Conservation (phyloP, 2,329 filamentous ascomycete species). For the Talaromyces sp. region DNA sequence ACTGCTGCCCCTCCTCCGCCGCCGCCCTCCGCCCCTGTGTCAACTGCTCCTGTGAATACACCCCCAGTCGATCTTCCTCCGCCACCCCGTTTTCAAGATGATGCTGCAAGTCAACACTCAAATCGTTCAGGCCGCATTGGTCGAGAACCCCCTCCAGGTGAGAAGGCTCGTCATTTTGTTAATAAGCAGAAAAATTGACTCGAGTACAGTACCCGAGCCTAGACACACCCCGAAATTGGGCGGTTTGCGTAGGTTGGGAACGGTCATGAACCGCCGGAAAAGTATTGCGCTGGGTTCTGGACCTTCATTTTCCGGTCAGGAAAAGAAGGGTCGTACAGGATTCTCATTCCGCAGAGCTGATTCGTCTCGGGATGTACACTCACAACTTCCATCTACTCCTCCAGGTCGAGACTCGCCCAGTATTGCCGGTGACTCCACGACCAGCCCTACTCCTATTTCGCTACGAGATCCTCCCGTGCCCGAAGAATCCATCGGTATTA, state of each 20-base stretch:
- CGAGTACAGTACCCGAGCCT: slow-evolving; percentile 27
- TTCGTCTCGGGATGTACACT: slow-evolving; percentile 31
- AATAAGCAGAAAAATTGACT: slow-evolving; percentile 3
- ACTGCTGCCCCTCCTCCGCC: slow-evolving; percentile 12
- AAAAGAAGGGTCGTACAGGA: slow-evolving; percentile 38
- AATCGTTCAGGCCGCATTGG: slow-evolving; percentile 37
- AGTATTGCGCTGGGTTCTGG: slow-evolving; percentile 33
- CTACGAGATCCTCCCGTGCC: slow-evolving; percentile 17
- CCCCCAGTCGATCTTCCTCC: slow-evolving; percentile 28
- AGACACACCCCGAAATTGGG: slow-evolving; percentile 35
- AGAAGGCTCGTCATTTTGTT: background rate
- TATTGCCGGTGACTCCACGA: slow-evolving; percentile 13
- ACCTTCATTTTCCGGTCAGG: slow-evolving; percentile 21
- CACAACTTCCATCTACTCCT: slow-evolving; percentile 25
- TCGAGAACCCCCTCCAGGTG: slow-evolving; percentile 29
- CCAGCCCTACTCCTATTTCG: slow-evolving; percentile 2
- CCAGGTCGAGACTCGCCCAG: slow-evolving; percentile 23
- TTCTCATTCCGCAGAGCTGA: slow-evolving; percentile 40
- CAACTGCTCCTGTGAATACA: slow-evolving; percentile 14
- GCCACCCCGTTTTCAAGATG: slow-evolving; percentile 42
- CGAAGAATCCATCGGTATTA: slow-evolving; percentile 14
- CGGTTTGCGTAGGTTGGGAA: slow-evolving; percentile 41
- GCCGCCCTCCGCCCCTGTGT: slow-evolving; percentile 12
- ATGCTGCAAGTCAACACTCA: slow-evolving; percentile 51
- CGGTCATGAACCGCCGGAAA: slow-evolving; percentile 43